Conservation (phyloP, 495 filamentous ascomycete species). For the Elaphomyces granulatus region DNA sequence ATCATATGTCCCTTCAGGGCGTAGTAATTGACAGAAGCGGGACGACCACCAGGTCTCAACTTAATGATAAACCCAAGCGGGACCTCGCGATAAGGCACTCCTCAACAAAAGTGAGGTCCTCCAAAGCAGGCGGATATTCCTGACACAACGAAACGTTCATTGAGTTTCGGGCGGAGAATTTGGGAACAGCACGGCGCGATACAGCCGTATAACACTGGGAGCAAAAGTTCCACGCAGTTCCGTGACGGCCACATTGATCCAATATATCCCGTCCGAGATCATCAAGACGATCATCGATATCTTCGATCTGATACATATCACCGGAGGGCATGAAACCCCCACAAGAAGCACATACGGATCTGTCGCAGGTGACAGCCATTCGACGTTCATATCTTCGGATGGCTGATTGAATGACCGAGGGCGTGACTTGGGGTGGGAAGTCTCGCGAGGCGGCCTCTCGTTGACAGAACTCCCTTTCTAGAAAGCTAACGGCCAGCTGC, state of each 20-base stretch:
- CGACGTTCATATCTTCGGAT: not conserved
- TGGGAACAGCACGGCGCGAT: not conserved
- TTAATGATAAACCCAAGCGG: not conserved
- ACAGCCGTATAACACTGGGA: not conserved
- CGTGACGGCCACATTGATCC: not conserved
- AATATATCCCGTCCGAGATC: not conserved
- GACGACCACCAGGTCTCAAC: not conserved
- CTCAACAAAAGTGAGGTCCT: not conserved
- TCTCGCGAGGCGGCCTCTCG: not conserved
- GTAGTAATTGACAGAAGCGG: not conserved
- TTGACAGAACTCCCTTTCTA: not conserved
- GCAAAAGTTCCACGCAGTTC: not conserved
- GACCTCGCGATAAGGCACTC: too few species aligned
- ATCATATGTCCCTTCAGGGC: not conserved
- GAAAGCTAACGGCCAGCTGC: not conserved
- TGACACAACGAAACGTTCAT: not conserved
- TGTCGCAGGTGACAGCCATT: not conserved
- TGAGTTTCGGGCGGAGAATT: not conserved
- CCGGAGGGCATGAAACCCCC: not conserved
- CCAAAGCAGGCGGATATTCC: not conserved
- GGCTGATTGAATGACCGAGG: not conserved
- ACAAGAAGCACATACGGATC: not conserved
- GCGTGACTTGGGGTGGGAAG: not conserved
- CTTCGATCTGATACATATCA: not conserved
- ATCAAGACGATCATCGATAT: not conserved